Base-by-base conservation (phyloP, 2,329 filamentous ascomycete genomes). In the Microdochium nivale region DNA sequence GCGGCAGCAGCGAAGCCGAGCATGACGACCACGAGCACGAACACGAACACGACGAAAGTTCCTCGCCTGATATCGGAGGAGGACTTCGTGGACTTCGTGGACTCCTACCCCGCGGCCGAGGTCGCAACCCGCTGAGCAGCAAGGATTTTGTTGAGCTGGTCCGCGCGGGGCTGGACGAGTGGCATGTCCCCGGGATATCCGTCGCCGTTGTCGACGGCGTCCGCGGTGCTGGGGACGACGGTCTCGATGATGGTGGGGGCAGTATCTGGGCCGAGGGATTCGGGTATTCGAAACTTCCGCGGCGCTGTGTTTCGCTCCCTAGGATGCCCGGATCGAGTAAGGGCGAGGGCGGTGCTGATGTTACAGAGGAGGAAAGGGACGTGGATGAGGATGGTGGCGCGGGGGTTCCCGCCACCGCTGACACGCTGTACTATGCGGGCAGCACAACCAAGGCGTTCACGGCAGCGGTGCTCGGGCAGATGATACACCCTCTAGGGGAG, bases 391-490 rank as follows among this genome's bases (percentile, higher is more conserved):
- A 23, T 44, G 40, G 9, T 13, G 35, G 35, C 10, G n/a, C n/a
- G n/a, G n/a, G n/a, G n/a, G 7, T 23, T 13, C 40, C 21, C 14
- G 40, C 40, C n/a, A 24, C 40, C 21, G 40, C n/a, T 7, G 40
- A 44, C 11, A 80, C 78, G 0, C 65, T 82, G 1, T 81, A 78
- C 64, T 78, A 77, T 58, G 67, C 68, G 47, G 79, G 73, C 23
- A 78, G 75, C 59, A 79, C 72, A 2, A 78, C 77, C 47, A 83
- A 82, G 60, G 73, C 75, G 4, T 73, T 79, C 58, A 78, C 76
- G 2, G 73, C 76, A 4, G 74, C 76, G 1, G 62, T 70, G 2
- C 60, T 84, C 2, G 67, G 73, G 1, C 62, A 75, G 1, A 66
- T 81, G 11, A 69, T 81, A 8, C 67, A 69, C 24, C 67, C 72